Conservation (phyloP, 129 eudicot species). For the Artemisia tridentata region DNA sequence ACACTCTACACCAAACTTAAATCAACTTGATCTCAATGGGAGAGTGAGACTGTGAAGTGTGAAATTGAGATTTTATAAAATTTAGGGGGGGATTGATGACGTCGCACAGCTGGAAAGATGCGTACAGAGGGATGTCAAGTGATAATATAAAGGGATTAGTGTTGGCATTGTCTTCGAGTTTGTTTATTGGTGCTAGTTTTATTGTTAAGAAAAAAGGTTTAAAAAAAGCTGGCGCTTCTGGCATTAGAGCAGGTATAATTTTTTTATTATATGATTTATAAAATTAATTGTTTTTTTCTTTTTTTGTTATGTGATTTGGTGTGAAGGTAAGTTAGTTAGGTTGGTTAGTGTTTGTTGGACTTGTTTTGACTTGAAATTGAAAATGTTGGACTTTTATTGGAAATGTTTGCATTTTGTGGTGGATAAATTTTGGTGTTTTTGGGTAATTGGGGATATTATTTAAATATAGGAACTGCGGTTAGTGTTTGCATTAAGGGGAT, state of each 20-base stretch:
- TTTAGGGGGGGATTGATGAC: slow-evolving; percentile 27
- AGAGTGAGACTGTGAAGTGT: neutral
- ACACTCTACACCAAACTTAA: slow-evolving; percentile 9
- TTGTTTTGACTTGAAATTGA: slow-evolving; percentile 14
- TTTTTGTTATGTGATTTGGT: neutral
- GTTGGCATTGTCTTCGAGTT: slow-evolving; percentile 83
- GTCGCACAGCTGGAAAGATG: slow-evolving; percentile 52
- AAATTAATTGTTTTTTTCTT: too few species aligned
- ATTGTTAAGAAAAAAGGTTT: slow-evolving; percentile 94
- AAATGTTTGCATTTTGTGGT: neutral
- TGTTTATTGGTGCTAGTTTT: slow-evolving; percentile 91
- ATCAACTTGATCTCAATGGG: neutral
- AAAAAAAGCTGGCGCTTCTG: slow-evolving; percentile 88
- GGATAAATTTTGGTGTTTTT: neutral
- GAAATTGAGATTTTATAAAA: slow-evolving; percentile 26
- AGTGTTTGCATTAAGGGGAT: too few species aligned
- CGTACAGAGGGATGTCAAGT: slow-evolving; percentile 85
- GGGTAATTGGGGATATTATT: too few species aligned
- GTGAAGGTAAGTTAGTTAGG: slow-evolving; percentile 1
- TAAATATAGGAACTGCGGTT: too few species aligned
- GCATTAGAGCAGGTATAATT: slow-evolving; percentile 74
- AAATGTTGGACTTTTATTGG: neutral
- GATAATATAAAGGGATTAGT: slow-evolving; percentile 89
- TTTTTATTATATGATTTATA: too few species aligned
- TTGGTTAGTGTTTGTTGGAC: slow-evolving; percentile 9